These are phyloP conservation scores for Mucor velutinosus DNA, from an alignment of 371 early-diverging fungal species.

Conservation along the genomic window DNA sequence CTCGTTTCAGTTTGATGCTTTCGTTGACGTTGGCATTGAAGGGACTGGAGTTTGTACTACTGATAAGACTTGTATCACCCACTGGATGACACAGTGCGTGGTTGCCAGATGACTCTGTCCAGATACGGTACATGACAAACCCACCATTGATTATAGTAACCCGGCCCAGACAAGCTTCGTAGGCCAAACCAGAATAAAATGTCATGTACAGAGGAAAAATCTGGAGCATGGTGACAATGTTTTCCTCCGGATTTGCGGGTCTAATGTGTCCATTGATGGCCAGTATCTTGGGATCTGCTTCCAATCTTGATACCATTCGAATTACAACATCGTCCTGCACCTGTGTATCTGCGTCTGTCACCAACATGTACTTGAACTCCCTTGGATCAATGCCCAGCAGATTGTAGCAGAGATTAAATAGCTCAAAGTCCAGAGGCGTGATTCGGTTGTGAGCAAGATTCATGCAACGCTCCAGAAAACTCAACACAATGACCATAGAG, in stretches of 20 bases:
- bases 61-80: background rate
- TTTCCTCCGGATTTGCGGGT: constrained; percentile 51
- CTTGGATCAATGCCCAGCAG: constrained; percentile 51
- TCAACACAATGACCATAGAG: constrained; percentile 39
- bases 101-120: constrained; percentile 27
- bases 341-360: constrained; percentile 50
- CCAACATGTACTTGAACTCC: constrained; percentile 48
- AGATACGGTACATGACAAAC: constrained; percentile 49
- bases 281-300: constrained; percentile 39
- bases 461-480: constrained; percentile 53
- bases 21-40: background rate
- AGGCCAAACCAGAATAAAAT: constrained; percentile 43
- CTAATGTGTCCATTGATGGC: constrained; percentile 54
- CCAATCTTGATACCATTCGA: constrained; percentile 35
- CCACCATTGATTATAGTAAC: constrained; percentile 48
- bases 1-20: background rate
- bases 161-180: constrained; percentile 45
- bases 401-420: constrained; percentile 50
- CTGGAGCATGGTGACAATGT: constrained; percentile 51
- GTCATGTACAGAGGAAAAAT: constrained; percentile 49
- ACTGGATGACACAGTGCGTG: background rate
- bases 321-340: constrained; percentile 40
- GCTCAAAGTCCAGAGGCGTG: constrained; percentile 48
- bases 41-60: background rate
- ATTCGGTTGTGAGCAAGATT: constrained; percentile 41